Evolutionary conservation across 163 green algal species (phyloP), one percentile per base, ranked within the genome.

Genomic region (Chlamydomonas reinhardtii): DNA sequence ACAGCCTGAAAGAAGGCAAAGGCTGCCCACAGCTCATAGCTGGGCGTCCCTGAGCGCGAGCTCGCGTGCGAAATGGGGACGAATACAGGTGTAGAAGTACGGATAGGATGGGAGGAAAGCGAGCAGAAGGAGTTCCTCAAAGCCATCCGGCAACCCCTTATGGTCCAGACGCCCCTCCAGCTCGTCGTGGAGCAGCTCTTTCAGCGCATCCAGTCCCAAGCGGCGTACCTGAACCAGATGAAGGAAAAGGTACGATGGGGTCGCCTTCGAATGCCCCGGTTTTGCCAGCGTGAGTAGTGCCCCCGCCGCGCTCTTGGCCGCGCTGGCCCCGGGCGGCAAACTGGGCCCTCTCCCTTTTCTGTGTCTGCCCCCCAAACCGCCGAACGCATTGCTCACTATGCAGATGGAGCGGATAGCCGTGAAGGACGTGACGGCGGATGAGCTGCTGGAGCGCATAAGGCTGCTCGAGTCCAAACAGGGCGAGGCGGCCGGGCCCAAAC

Each of bases 81-180:
- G 9, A 85, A 73, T n/a, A 6, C 79, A 52, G 79, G 79, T 15
- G 69, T 85, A 9, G 80, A 73, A n/a, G 27, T 79, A 5, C 59
- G 82, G 27, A 79, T 89, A 68, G 88, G 88, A 61, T 91, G 79
- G 65, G 88, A 91, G 54, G 88, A 91, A 27, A 73, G 20, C 6
- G 88, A 91, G 72, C 82, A 86, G 37, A 78, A 80, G 59, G 89
- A 92, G 82, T 90, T 92, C 34, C 39, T 82, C 0, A 91, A 89
- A 35, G 85, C 86, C 9, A 54, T 92, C 25, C 84, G 86, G 76
- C 73, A 88, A 34, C 70, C 88, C 24, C 76, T 92, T 35, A 74
- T 92, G 59, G 82, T 92, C 0, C 89, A 92, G 73, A 92, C 85
- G 1, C 89, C 89, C 5, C 85, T 92, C 2, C 89, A 92, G 79